Percentiles rank a stretch among this genome's conserved stretches.
These are phyloP conservation scores for Fusarium pilosicola DNA, from an alignment of 2,329 filamentous ascomycete genomes.

Conservation along the genomic window DNA sequence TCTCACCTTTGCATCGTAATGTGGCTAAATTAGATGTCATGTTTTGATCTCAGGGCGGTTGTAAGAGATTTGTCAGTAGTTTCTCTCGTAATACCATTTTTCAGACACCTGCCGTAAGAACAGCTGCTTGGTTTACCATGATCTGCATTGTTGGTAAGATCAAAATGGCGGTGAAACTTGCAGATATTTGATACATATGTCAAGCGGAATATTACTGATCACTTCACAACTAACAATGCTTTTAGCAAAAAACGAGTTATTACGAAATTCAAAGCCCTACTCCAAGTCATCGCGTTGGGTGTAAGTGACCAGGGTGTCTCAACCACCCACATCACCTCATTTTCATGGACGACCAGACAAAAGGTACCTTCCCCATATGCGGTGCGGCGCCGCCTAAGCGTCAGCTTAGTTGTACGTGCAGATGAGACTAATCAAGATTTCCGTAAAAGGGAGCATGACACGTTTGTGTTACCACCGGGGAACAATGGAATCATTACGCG, in stretches of 20 bases:
- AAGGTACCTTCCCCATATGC: background rate
- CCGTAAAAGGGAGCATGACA: background rate
- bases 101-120: background rate
- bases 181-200: background rate
- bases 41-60: too few species aligned
- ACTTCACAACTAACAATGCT: background rate
- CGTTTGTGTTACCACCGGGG: too few species aligned
- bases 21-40: background rate
- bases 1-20: background rate
- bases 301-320: background rate
- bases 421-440: background rate
- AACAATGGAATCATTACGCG: too few species aligned
- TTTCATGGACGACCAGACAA: background rate
- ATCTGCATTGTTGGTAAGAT: background rate
- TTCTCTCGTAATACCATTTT: background rate
- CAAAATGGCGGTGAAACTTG: background rate
- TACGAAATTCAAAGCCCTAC: background rate
- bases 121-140: background rate
- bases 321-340: background rate
- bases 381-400: background rate
- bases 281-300: rapidly evolving
- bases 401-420: background rate
- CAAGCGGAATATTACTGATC: background rate
- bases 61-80: background rate
- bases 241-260: background rate